These are phyloP conservation scores for Pilatotrama ljubarskyi DNA, from an alignment of 768 basidiomycete genomes.

Conservation along the genomic window DNA sequence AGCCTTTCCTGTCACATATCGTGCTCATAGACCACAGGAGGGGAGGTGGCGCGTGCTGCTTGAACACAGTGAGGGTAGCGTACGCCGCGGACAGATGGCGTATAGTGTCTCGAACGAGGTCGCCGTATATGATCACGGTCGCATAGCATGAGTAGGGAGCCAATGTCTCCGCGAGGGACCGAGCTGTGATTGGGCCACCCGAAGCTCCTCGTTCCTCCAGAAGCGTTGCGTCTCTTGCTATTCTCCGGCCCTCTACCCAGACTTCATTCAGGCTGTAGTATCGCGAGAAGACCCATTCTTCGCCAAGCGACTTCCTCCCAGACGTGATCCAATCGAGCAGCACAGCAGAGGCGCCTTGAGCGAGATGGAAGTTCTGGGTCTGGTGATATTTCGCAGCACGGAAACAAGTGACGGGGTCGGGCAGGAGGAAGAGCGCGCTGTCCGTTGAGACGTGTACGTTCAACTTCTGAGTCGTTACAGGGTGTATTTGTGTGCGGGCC, in stretches of 20 bases:
- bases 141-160: constrained; percentile 90
- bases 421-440: constrained; percentile 75
- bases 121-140: constrained; percentile 79
- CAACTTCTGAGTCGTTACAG: constrained; percentile 62
- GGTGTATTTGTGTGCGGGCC: constrained; percentile 15
- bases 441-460: constrained; percentile 52
- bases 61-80: constrained; percentile 62
- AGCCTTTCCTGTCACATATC: constrained; percentile 46
- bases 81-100: constrained; percentile 50
- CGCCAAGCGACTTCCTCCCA: constrained; percentile 78
- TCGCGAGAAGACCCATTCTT: constrained; percentile 86
- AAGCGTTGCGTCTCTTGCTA: constrained; percentile 78
- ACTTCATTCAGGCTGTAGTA: constrained; percentile 90
- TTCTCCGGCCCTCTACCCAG: constrained; percentile 57
- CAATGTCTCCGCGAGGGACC: constrained; percentile 59
- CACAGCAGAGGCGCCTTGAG: constrained; percentile 58
- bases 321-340: constrained; percentile 92
- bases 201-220: constrained; percentile 50
- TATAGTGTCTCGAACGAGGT: constrained; percentile 51
- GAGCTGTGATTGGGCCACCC: constrained; percentile 34
- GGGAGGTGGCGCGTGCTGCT: constrained; percentile 48
- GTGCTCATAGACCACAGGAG: constrained; percentile 83
- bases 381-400: constrained; percentile 81
- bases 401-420: constrained; percentile 94
- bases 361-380: constrained; percentile 74